Percentiles rank a stretch among this genome's conserved stretches.
Evolutionary conservation across 768 basidiomycete genomes (phyloP).

Genomic region (Suillus placidus): DNA sequence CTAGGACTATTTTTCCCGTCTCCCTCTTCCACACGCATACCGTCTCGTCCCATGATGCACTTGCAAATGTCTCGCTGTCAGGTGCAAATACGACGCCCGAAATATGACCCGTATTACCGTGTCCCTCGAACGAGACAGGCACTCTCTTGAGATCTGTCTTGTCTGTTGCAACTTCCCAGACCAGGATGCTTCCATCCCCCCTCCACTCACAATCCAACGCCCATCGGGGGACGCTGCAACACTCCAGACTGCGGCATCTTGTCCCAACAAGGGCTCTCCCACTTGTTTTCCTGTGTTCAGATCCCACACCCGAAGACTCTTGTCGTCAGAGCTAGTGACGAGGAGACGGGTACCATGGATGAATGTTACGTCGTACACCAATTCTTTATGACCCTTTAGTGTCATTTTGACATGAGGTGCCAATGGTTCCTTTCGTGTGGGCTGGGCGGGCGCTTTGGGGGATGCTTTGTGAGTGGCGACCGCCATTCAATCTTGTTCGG

Average conservation of each 20-base stretch:
- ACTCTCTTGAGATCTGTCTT: background rate
- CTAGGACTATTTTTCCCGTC: background rate
- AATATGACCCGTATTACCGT: accelerated
- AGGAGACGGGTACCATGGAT: background rate
- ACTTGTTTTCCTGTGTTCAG: background rate
- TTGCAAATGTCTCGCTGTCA: background rate
- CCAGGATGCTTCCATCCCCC: background rate
- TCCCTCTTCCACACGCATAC: slow-evolving; percentile 3
- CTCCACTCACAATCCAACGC: background rate
- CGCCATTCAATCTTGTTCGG: background rate
- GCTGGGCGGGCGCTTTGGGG: background rate
- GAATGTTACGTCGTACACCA: background rate
- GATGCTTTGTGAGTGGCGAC: background rate
- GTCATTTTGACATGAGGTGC: background rate
- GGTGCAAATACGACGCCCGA: background rate
- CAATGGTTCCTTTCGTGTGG: background rate
- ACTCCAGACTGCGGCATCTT: background rate
- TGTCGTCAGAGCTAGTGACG: background rate
- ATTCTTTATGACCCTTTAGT: background rate
- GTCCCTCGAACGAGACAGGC: background rate
- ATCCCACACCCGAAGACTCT: background rate
- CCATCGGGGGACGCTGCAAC: background rate
- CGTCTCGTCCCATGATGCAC: background rate
- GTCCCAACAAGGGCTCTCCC: background rate
- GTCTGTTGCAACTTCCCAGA: background rate